Percentiles rank a stretch among this genome's conserved stretches.
phyloP scores from a whole-genome alignment of 768 basidiomycete genomes.

The Termitomyces sp. region DNA sequence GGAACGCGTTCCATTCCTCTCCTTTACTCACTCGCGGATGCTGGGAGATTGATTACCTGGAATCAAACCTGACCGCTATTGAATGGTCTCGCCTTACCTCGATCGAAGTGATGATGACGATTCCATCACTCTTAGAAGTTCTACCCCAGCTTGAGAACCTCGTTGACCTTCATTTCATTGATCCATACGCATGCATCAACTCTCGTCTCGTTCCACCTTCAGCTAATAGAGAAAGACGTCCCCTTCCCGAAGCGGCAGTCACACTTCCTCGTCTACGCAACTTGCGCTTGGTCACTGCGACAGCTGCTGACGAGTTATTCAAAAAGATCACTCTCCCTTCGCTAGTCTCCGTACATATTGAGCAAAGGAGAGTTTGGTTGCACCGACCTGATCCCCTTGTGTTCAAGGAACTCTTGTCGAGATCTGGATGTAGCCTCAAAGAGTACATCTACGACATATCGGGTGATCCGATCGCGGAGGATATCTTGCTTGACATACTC shows the following conservation, averaged over 20 bases:
- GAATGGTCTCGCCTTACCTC: background rate
- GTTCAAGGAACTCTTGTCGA: background rate
- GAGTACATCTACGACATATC: background rate
- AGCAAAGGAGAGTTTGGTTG: background rate
- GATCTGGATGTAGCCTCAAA: constrained; percentile 8
- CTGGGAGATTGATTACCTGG: constrained; percentile 7
- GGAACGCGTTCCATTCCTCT: constrained; percentile 1
- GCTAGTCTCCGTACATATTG: background rate
- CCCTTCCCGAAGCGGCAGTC: background rate
- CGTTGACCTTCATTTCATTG: background rate
- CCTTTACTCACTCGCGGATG: background rate
- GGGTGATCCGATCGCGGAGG: background rate
- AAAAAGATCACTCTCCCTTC: constrained; percentile 5
- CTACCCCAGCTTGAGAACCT: constrained; percentile 4
- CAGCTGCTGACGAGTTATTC: background rate
- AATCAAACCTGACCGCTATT: background rate
- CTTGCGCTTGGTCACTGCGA: background rate
- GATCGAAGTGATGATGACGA: background rate
- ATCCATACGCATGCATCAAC: background rate
- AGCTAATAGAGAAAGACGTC: background rate
- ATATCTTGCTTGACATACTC: background rate
- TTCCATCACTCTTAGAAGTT: background rate
- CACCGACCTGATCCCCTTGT: background rate
- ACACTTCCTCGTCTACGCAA: constrained; percentile 3
- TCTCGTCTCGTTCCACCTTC: background rate